These are phyloP conservation scores for Ceratobasidium sp. DNA, from an alignment of 1,284 basidiomycete species.

Conservation along the genomic window DNA sequence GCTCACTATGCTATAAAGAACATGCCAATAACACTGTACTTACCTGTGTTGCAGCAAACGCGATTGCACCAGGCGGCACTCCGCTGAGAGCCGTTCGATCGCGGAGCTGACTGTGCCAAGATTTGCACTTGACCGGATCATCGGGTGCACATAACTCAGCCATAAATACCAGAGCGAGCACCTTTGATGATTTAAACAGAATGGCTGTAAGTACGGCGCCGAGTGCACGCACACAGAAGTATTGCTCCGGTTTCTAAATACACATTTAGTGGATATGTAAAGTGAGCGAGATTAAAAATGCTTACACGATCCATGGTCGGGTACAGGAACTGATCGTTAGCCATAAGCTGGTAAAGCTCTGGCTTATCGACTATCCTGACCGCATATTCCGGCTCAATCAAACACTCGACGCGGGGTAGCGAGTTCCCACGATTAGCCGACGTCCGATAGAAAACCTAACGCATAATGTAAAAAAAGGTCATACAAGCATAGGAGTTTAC, in stretches of 20 bases:
- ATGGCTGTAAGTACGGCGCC: background rate
- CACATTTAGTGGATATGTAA: background rate
- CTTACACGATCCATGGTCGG: background rate
- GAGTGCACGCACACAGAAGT: background rate
- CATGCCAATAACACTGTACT: background rate
- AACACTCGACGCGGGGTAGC: background rate
- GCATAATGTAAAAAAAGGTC: background rate
- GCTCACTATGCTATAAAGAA: background rate
- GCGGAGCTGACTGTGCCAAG: background rate
- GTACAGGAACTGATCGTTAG: background rate
- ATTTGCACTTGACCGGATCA: background rate
- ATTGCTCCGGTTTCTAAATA: background rate
- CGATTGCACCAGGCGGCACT: background rate
- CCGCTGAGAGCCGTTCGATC: background rate
- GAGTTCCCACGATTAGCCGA: background rate
- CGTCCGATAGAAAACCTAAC: background rate
- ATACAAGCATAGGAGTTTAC: background rate
- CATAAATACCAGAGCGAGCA: background rate
- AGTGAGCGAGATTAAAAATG: background rate
- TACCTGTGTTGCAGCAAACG: slow-evolving; percentile 5
- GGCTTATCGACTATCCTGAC: background rate
- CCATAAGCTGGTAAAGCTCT: background rate
- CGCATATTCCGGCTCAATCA: background rate
- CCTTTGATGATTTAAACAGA: background rate
- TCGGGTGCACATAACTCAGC: background rate